A percentile compares a stretch with the other conserved stretches of the same genome.
Evolutionary conservation across 1,284 basidiomycete genomes (phyloP).

Genomic region (Leucoagaricus sp.): DNA sequence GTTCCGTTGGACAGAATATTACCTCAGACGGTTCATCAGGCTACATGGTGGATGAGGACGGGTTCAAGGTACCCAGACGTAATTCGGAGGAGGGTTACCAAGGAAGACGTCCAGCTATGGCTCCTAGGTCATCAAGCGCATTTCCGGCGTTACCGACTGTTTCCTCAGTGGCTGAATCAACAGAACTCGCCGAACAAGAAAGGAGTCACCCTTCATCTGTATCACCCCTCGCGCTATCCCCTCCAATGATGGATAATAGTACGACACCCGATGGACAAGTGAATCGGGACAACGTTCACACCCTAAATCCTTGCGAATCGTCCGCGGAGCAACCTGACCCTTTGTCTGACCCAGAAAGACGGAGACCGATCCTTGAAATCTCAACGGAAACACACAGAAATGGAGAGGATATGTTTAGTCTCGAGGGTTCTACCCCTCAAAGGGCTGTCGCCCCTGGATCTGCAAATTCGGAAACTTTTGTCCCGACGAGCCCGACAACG

Average conservation of each 20-base stretch:
- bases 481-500: background rate
- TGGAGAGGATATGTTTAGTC: background rate
- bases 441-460: background rate
- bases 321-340: background rate
- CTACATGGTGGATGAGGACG: slow-evolving; percentile 13
- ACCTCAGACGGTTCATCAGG: background rate
- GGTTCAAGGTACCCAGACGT: slow-evolving; percentile 37
- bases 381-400: background rate
- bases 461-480: background rate
- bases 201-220: background rate
- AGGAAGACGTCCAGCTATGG: slow-evolving; percentile 41
- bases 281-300: slow-evolving; percentile 19
- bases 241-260: background rate
- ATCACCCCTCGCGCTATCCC: background rate
- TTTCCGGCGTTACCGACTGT: slow-evolving; percentile 39
- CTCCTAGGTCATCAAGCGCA: slow-evolving; percentile 49
- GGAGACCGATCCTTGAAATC: slow-evolving; percentile 5
- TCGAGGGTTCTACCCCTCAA: background rate
- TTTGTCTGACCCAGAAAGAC: background rate
- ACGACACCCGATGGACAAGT: background rate
- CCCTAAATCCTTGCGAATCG: too few relatives aligned
- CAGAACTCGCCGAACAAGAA: background rate
- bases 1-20: slow-evolving; percentile 11
- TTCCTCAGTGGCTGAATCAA: background rate
- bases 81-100: slow-evolving; percentile 51